Conservation (phyloP, 2,329 filamentous ascomycete genomes). For the Sclerotinia borealis region DNA sequence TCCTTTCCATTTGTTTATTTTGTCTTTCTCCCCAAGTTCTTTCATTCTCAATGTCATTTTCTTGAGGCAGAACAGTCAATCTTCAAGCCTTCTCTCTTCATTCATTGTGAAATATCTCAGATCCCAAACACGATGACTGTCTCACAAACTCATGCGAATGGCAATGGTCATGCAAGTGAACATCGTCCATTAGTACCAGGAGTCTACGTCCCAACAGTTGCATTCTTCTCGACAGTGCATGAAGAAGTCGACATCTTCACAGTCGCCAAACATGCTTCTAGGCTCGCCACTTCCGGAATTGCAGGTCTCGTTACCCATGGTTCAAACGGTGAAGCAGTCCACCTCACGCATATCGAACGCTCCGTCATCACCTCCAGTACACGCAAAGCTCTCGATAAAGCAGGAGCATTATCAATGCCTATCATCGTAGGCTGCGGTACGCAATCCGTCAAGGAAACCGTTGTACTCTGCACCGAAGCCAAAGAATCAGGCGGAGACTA, state of each 20-base stretch:
- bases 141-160: neutral
- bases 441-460: slow-evolving; percentile 36
- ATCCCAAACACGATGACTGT: neutral
- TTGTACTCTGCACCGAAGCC: slow-evolving; percentile 35
- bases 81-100: neutral
- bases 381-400: slow-evolving; percentile 32
- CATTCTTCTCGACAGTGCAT: slow-evolving; percentile 34
- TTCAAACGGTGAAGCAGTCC: slow-evolving; percentile 41
- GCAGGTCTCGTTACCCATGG: slow-evolving; percentile 36
- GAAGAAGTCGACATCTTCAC: slow-evolving; percentile 14
- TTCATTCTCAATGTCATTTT: neutral
- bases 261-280: slow-evolving; percentile 36
- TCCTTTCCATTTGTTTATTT: neutral
- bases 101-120: neutral
- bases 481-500: slow-evolving; percentile 36
- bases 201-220: slow-evolving; percentile 46
- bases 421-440: slow-evolving; percentile 39
- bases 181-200: slow-evolving; percentile 29
- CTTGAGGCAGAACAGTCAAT: neutral
- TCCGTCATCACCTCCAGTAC: slow-evolving; percentile 35
- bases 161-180: neutral
- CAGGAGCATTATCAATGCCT: slow-evolving; percentile 30
- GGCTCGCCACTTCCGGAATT: slow-evolving; percentile 41
- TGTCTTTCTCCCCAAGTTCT: neutral
- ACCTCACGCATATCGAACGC: slow-evolving; percentile 37